Conservation (phyloP, 2,329 filamentous ascomycete genomes). For the Dichotomopilus funicola region DNA sequence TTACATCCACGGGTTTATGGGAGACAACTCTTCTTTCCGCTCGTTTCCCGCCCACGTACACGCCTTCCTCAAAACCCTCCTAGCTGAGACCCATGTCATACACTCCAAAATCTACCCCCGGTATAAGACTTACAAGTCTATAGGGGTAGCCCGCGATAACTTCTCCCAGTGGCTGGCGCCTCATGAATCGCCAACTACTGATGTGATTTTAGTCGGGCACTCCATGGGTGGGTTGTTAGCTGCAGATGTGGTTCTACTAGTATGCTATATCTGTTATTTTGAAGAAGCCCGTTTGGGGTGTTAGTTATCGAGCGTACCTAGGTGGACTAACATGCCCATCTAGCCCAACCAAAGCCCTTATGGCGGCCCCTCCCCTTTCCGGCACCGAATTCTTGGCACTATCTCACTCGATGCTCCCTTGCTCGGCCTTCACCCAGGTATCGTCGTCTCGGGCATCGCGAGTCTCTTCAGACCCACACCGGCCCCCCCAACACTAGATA, state of each 20-base stretch:
- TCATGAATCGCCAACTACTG: conserved; percentile 66
- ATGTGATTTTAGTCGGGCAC: conserved; percentile 78
- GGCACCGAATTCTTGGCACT: conserved; percentile 71
- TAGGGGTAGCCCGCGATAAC: conserved; percentile 69
- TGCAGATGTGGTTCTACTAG: conserved; percentile 69
- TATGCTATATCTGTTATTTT: conserved; percentile 23
- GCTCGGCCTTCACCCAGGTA: conserved; percentile 80
- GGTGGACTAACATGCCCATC: background rate
- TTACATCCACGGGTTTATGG: conserved; percentile 88
- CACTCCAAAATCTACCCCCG: conserved; percentile 82
- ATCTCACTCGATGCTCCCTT: conserved; percentile 83
- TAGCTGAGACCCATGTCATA: conserved; percentile 68
- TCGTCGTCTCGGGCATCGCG: conserved; percentile 72
- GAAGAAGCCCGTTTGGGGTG: too few species aligned
- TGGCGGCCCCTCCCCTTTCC: conserved; percentile 40
- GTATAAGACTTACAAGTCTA: conserved; percentile 68
- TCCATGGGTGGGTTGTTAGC: conserved; percentile 83
- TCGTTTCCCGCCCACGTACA: conserved; percentile 87
- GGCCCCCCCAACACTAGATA: conserved; percentile 23
- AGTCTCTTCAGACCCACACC: conserved; percentile 60
- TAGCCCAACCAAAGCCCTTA: conserved; percentile 15
- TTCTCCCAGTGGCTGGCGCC: conserved; percentile 78
- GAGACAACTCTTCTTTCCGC: conserved; percentile 78
- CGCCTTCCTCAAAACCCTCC: conserved; percentile 57
- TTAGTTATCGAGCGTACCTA: too few species aligned